Conservation (phyloP, 1,284 basidiomycete genomes). For the Boletus chippewaensis region DNA sequence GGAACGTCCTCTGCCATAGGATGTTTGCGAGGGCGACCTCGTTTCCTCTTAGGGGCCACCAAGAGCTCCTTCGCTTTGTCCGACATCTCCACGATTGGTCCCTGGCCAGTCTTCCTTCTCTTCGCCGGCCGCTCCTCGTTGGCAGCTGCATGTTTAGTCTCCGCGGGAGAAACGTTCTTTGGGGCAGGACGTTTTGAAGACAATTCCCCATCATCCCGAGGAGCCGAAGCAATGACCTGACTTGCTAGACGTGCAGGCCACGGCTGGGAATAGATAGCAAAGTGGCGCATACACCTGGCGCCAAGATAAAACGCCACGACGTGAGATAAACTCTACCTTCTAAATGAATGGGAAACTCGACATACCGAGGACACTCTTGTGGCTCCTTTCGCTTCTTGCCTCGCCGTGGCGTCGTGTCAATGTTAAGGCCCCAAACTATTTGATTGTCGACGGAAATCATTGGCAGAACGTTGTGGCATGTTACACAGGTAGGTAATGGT, state of each 20-base stretch:
- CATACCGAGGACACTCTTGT: constrained; percentile 68
- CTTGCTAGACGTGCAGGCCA: constrained; percentile 61
- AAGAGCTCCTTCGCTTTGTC: constrained; percentile 33
- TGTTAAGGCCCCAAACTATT: constrained; percentile 62
- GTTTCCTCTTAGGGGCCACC: constrained; percentile 30
- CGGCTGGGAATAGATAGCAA: constrained; percentile 59
- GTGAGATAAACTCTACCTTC: constrained; percentile 17
- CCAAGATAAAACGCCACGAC: constrained; percentile 12
- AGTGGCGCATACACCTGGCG: constrained; percentile 66
- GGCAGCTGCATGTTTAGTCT: constrained; percentile 47
- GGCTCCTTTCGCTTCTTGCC: constrained; percentile 52
- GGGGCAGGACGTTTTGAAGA: constrained; percentile 41
- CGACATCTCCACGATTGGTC: constrained; percentile 33
- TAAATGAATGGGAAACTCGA: constrained; percentile 20
- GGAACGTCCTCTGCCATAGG: constrained; percentile 30
- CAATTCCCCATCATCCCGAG: constrained; percentile 47
- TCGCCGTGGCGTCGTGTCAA: constrained; percentile 40
- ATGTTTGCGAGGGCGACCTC: constrained; percentile 35
- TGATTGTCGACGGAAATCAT: constrained; percentile 65
- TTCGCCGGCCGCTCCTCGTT: constrained; percentile 41
- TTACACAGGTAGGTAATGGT: constrained; percentile 55
- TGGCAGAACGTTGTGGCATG: constrained; percentile 60
- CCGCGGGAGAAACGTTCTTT: constrained; percentile 43
- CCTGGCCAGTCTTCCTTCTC: constrained; percentile 37
- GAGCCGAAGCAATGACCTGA: constrained; percentile 41